Conservation (phyloP, 768 basidiomycete species). For the Gloeostereum incarnatum region DNA sequence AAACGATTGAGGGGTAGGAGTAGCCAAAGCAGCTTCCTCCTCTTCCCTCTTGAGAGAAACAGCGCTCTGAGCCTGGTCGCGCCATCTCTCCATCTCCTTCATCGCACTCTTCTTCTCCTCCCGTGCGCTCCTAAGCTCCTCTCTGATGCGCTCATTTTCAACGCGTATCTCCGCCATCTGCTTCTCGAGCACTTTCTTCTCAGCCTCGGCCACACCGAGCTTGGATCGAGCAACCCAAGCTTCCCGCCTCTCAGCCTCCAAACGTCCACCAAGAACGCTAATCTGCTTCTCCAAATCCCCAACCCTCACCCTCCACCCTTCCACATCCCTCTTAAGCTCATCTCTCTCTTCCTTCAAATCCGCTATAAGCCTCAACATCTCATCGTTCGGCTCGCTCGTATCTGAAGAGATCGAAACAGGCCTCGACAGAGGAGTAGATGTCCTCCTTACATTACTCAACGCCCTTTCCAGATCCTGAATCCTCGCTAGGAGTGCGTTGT, state of each 20-base stretch:
- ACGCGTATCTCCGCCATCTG: constrained; percentile 29
- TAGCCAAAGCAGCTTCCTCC: constrained; percentile 23
- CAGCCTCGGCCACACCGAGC: constrained; percentile 53
- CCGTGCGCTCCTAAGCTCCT: constrained; percentile 40
- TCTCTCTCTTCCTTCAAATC: constrained; percentile 87
- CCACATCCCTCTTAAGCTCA: constrained; percentile 79
- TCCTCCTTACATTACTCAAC: constrained; percentile 32
- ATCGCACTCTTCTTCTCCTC: constrained; percentile 19
- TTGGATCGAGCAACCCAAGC: constrained; percentile 79
- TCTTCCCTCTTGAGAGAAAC: not conserved
- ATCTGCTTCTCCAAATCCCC: constrained; percentile 67
- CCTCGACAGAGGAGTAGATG: constrained; percentile 29
- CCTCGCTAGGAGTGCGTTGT: constrained; percentile 72
- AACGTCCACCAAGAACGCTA: constrained; percentile 51
- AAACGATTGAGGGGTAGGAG: constrained; percentile 33
- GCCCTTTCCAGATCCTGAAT: constrained; percentile 77
- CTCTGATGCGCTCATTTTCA: no score
- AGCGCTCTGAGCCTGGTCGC: not conserved
- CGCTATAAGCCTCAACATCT: constrained; percentile 65
- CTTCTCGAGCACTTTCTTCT: constrained; percentile 50
- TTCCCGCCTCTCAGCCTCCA: constrained; percentile 75
- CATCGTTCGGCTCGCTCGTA: constrained; percentile 53
- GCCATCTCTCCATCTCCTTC: constrained; percentile 2
- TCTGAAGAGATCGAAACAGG: constrained; percentile 32
- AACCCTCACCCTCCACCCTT: constrained; percentile 78